These are phyloP conservation scores for Cylindrotheca closterium DNA, from an alignment of 108 stramenopile species.

Conservation along the genomic window DNA sequence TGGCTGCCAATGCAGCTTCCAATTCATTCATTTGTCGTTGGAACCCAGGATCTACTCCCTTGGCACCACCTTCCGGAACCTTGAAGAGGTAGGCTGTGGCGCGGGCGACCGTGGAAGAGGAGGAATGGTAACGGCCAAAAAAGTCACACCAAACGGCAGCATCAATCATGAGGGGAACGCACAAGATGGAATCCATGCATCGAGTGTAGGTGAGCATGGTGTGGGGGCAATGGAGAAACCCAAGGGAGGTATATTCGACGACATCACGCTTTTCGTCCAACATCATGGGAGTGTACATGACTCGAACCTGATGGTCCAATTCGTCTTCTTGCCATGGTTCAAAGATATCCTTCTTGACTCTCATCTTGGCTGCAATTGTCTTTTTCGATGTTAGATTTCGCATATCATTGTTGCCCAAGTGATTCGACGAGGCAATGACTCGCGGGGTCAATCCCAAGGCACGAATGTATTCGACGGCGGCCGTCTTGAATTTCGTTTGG, in stretches of 20 bases:
- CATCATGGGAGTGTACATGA: slow-evolving; percentile 86
- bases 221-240: slow-evolving; percentile 70
- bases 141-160: slow-evolving; percentile 82
- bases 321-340: slow-evolving; percentile 74
- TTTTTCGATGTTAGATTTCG: slow-evolving; percentile 69
- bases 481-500: slow-evolving; percentile 89
- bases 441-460: slow-evolving; percentile 70
- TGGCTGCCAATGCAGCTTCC: slow-evolving; percentile 33
- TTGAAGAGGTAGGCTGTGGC: slow-evolving; percentile 91
- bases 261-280: slow-evolving; percentile 88
- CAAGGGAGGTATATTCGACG: slow-evolving; percentile 83
- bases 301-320: slow-evolving; percentile 77
- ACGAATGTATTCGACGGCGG: slow-evolving; percentile 82
- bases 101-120: slow-evolving; percentile 46
- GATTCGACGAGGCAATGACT: slow-evolving; percentile 85
- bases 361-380: slow-evolving; percentile 74
- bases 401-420: slow-evolving; percentile 92
- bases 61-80: slow-evolving; percentile 74
- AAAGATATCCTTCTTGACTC: slow-evolving; percentile 81
- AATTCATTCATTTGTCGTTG: slow-evolving; percentile 56
- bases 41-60: slow-evolving; percentile 59
- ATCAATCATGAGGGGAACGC: slow-evolving; percentile 87
- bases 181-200: slow-evolving; percentile 86
- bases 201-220: slow-evolving; percentile 90
- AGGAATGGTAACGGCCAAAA: slow-evolving; percentile 51